phyloP scores from a whole-genome alignment of 1,284 basidiomycete species.

The Termitomyces sp. region DNA sequence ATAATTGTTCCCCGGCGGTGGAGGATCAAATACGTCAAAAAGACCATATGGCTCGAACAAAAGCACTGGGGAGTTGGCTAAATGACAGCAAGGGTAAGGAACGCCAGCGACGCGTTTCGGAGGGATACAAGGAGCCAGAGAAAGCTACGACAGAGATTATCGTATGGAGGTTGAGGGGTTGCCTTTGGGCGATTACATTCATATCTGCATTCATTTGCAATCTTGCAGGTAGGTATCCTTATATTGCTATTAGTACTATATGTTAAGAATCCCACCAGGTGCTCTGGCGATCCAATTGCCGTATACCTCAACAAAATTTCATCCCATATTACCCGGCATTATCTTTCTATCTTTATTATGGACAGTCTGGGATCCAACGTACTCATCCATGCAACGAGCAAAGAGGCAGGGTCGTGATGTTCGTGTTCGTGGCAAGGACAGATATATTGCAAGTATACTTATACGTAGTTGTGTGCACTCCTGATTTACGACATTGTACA shows the following conservation, averaged over 20 bases:
- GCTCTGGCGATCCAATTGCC: slow-evolving; percentile 27
- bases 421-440: slow-evolving; percentile 53
- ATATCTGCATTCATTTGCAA: slow-evolving; percentile 39
- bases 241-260: not conserved
- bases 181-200: slow-evolving; percentile 50
- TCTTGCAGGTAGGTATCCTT: slow-evolving; percentile 35
- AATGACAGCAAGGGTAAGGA: slow-evolving; percentile 58
- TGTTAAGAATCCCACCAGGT: slow-evolving; percentile 21
- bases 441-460: slow-evolving; percentile 52
- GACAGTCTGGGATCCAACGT: slow-evolving; percentile 76
- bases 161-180: slow-evolving; percentile 60
- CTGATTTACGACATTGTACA: slow-evolving; percentile 22
- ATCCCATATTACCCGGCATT: slow-evolving; percentile 43
- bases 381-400: slow-evolving; percentile 50
- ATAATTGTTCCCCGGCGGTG: slow-evolving; percentile 66
- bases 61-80: slow-evolving; percentile 68
- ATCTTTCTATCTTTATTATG: slow-evolving; percentile 56
- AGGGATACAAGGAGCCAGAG: slow-evolving; percentile 32
- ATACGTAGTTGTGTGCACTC: not conserved
- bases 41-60: slow-evolving; percentile 77
- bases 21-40: slow-evolving; percentile 75
- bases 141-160: slow-evolving; percentile 41
- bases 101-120: slow-evolving; percentile 38
- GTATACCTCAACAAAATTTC: slow-evolving; percentile 20
- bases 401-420: slow-evolving; percentile 64